phyloP scores from a whole-genome alignment of 129 eudicot genomes.

The Erigeron canadensis region DNA sequence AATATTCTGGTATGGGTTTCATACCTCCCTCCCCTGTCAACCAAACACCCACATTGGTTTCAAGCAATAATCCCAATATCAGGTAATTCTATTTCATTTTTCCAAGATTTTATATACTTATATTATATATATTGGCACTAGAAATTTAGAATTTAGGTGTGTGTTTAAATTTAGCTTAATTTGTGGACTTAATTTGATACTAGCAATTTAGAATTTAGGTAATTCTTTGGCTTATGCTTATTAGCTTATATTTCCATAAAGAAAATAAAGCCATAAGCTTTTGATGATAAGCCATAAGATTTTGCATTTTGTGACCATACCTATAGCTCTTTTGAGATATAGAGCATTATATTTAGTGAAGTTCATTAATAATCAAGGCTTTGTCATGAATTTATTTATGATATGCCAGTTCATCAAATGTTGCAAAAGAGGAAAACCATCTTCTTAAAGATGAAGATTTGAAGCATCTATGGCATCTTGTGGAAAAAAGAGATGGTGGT shows the following conservation, averaged over 20 bases:
- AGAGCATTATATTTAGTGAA: too few species aligned
- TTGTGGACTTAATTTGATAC: background rate
- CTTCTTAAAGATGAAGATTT: slow-evolving; percentile 56
- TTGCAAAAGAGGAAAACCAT: slow-evolving; percentile 37
- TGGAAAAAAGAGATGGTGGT: slow-evolving; percentile 77
- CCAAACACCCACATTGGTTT: slow-evolving; percentile 20
- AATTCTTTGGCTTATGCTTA: too few species aligned
- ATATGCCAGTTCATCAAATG: slow-evolving; percentile 35
- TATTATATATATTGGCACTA: background rate
- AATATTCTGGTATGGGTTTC: background rate
- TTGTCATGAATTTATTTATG: background rate
- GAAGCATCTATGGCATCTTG: slow-evolving; percentile 53
- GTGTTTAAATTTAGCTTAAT: too few species aligned
- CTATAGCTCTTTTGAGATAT: too few species aligned
- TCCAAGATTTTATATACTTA: background rate
- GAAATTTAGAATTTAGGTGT: background rate
- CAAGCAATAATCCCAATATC: slow-evolving; percentile 23
- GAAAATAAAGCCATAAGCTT: too few species aligned
- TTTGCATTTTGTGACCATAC: background rate
- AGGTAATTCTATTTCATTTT: slow-evolving; percentile 35
- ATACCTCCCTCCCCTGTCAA: slow-evolving; percentile 15
- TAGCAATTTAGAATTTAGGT: background rate
- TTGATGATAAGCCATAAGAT: background rate
- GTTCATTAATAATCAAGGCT: too few species aligned
- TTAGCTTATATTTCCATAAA: too few species aligned